Evolutionary conservation across 2,329 filamentous ascomycete species (phyloP), one percentile per base, ranked within the genome.

Genomic region (Didymella pinodella): DNA sequence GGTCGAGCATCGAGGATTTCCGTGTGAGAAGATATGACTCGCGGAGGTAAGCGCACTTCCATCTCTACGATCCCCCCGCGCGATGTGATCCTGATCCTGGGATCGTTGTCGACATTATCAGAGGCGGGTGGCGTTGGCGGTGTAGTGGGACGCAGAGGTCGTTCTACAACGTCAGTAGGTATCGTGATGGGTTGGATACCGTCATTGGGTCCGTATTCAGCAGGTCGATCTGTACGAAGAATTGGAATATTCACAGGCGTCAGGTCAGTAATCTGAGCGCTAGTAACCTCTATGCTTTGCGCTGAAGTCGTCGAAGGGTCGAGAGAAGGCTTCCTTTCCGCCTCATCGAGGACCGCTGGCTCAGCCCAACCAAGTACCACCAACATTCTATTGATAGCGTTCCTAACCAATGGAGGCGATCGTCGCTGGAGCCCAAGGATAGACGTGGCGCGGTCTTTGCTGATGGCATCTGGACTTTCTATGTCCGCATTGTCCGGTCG

Each of bases 21-120:
- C 14, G 64, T 73, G 52, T 71, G 71, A 45, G 66, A 68, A 10
- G 70, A 72, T 32, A 75, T 63, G 28, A 74, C 60, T 36, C 71
- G 69, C 46, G 72, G 66, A 8, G 75, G 75, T 18, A 78, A 62
- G 20, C 73, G 71, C 7, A 78, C 75, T 59, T 78, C 75, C 66
- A 78, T 74, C 54, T 77, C 74, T 22, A 78, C 75, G 22, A 77
- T 71, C 3, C 73, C 72, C 52, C 75, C 74, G 26, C 75, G 64
- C n/a, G 69, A 74, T 7, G 74, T 77, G 29, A 78, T 78, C n/a
- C 75, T 68, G 25, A 78, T 77, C 29, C 73, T 67, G 7, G 75
- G 75, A 43, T 77, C 73, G 38, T 71, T 68, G 34, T 71, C 69
- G 20, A 73, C 66, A 20, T 71, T 63, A 38, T 68, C 73, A 28